phyloP scores from a whole-genome alignment of 2,329 filamentous ascomycete species.

The Hypomyces perniciosus region DNA sequence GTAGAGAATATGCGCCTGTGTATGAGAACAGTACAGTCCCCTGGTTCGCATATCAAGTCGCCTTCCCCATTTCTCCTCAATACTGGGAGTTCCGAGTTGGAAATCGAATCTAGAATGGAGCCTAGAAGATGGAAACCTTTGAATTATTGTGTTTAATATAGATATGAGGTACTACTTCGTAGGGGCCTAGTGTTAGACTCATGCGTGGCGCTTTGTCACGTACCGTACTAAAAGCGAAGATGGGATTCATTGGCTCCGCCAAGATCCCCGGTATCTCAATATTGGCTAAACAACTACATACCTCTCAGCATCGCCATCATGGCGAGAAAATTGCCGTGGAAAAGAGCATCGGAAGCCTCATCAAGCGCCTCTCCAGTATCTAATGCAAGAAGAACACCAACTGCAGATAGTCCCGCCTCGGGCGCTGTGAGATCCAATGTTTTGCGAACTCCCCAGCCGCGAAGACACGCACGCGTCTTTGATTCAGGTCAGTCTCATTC shows the following conservation, averaged over 20 bases:
- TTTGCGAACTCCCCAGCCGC: slow-evolving; percentile 6
- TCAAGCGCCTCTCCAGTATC: not conserved
- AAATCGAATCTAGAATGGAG: too few relatives aligned
- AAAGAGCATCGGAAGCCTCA: not conserved
- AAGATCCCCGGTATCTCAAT: not conserved
- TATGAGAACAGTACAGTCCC: too few relatives aligned
- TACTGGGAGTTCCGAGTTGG: too few relatives aligned
- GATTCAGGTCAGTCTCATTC: slow-evolving; percentile 17
- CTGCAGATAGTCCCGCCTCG: slow-evolving; percentile 10
- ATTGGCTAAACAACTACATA: not conserved
- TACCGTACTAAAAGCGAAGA: not conserved
- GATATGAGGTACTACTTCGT: too few relatives aligned
- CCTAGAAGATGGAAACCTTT: too few relatives aligned
- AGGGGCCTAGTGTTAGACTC: too few relatives aligned
- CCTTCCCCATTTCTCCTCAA: too few relatives aligned
- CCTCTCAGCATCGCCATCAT: not conserved
- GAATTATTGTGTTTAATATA: too few relatives aligned
- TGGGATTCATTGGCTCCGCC: not conserved
- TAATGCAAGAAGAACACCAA: slow-evolving; percentile 1
- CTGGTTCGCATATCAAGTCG: too few relatives aligned
- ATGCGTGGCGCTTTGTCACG: too few relatives aligned
- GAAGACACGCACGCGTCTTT: slow-evolving; percentile 17
- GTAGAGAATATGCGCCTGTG: too few relatives aligned
- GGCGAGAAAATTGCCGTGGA: slow-evolving; percentile 1
- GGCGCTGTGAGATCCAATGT: slow-evolving; percentile 1